Evolutionary conservation across 345 rosid species (phyloP).

Genomic region (Gynandropsis gynandra): DNA sequence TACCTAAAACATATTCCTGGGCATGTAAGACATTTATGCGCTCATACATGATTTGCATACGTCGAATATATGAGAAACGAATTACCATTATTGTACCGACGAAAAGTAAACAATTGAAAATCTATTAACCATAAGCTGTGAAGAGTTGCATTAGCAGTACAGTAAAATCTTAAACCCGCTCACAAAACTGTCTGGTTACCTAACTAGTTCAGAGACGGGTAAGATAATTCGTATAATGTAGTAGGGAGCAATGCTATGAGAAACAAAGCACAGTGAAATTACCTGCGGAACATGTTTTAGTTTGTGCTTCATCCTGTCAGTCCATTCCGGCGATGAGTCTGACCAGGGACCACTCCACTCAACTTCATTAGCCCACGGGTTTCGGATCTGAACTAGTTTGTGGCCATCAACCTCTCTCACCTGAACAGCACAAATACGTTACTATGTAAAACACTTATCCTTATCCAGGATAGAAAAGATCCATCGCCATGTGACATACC

Average conservation of each 20-base stretch:
- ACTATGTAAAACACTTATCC: constrained; percentile 5
- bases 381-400: constrained; percentile 96
- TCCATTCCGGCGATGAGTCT: constrained; percentile 94
- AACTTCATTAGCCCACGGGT: constrained; percentile 99
- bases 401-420: constrained; percentile 98
- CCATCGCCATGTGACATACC: constrained; percentile 33
- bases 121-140: too few relatives aligned
- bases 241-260: background rate
- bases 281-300: constrained; percentile 93
- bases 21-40: too few relatives aligned
- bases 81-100: too few relatives aligned
- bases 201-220: too few relatives aligned
- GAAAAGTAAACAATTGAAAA: too few relatives aligned
- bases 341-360: constrained; percentile 99
- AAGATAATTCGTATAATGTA: too few relatives aligned
- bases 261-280: constrained; percentile 1
- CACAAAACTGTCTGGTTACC: too few relatives aligned
- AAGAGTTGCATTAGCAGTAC: too few relatives aligned
- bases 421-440: constrained; percentile 30
- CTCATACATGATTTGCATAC: too few relatives aligned
- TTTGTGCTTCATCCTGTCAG: constrained; percentile 95
- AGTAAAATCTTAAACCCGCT: too few relatives aligned
- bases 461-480: constrained; percentile 7
- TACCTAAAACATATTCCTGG: background rate
- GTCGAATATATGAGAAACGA: too few relatives aligned